Evolutionary conservation across 73 alveolate genomes (phyloP), one percentile per base, ranked within the genome.

Genomic region (Tetrahymena elliotti): DNA sequence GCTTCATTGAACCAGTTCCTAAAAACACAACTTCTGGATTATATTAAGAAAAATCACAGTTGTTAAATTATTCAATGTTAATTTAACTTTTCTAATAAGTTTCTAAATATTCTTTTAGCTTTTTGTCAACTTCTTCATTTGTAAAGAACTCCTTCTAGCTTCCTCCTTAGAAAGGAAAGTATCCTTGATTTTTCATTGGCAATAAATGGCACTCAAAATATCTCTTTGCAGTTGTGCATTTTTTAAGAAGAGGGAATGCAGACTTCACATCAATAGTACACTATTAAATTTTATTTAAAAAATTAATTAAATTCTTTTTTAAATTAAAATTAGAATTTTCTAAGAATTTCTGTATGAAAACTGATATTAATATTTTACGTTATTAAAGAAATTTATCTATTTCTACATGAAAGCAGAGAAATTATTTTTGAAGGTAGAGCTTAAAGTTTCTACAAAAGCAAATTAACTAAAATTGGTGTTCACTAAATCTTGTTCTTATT

Each of bases 1-100:
- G 96, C 37, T 94, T 94, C 96, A 94, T 94, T 31, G 96, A 94
- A 11, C 93, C 93, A 9, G 96, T 94, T 39, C 96, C 96, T 40
- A 94, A 41, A 52, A 94, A 94, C 13, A 94, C 88, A 18, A 68
- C 88, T 68, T 68, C 88, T 68, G 88, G 88, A 68, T 68, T 68
- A 10, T 68, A 68, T 31, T 68, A 18, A 68, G 88, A 24, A 31
- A 68, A 68, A 31, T 68, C 88, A 10, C 88, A 68, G 11, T 68
- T 68, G n/a, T 68, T 68, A 31, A 68, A 68, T 10, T 68, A 68
- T 10, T 68, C 34, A 10, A 68, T 68, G n/a, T 68, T 68, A 6
- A 68, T 68, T 68, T 68, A n/a, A 24, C 88, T 68, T 31, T 31
- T 68, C n/a, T 68, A 22, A 68, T 68, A 68, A 24, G 20, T 68